Conservation (phyloP, 1,284 basidiomycete genomes). For the Tetrapyrgos nigripes region DNA sequence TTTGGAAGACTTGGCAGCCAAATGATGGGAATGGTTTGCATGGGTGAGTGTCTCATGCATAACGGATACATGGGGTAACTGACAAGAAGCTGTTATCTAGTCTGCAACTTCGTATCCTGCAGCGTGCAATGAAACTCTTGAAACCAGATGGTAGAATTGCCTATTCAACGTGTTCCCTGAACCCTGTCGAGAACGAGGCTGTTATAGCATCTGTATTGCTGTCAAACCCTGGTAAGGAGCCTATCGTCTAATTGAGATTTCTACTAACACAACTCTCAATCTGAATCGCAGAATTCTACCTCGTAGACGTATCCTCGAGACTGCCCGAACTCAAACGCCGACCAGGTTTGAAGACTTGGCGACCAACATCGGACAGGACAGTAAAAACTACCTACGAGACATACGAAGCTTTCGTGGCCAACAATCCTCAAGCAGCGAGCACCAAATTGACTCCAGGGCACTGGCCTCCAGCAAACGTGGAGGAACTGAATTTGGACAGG, state of each 20-base stretch:
- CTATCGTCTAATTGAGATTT: slow-evolving; percentile 8
- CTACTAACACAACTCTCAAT: neutral
- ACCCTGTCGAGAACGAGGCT: slow-evolving; percentile 98
- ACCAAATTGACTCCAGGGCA: slow-evolving; percentile 73
- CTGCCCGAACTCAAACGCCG: slow-evolving; percentile 79
- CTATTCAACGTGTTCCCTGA: slow-evolving; percentile 98
- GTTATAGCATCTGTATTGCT: slow-evolving; percentile 89
- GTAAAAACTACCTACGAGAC: slow-evolving; percentile 54
- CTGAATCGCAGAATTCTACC: slow-evolving; percentile 65
- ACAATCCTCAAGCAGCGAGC: slow-evolving; percentile 53
- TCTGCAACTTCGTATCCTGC: slow-evolving; percentile 91
- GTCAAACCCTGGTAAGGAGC: slow-evolving; percentile 63
- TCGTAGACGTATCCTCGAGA: slow-evolving; percentile 80
- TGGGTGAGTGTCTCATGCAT: slow-evolving; percentile 53
- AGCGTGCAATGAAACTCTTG: slow-evolving; percentile 92
- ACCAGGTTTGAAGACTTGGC: slow-evolving; percentile 82
- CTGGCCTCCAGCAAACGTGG: slow-evolving; percentile 80
- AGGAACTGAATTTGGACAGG: slow-evolving; percentile 65
- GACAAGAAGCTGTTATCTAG: slow-evolving; percentile 42
- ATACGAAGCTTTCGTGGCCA: slow-evolving; percentile 60
- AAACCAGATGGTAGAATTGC: slow-evolving; percentile 90
- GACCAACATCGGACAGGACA: slow-evolving; percentile 62
- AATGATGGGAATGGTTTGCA: slow-evolving; percentile 93
- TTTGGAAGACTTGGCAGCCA: slow-evolving; percentile 94
- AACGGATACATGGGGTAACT: neutral